Base-by-base conservation (phyloP, 495 filamentous ascomycete species). In the Chlorociboria aeruginascens region DNA sequence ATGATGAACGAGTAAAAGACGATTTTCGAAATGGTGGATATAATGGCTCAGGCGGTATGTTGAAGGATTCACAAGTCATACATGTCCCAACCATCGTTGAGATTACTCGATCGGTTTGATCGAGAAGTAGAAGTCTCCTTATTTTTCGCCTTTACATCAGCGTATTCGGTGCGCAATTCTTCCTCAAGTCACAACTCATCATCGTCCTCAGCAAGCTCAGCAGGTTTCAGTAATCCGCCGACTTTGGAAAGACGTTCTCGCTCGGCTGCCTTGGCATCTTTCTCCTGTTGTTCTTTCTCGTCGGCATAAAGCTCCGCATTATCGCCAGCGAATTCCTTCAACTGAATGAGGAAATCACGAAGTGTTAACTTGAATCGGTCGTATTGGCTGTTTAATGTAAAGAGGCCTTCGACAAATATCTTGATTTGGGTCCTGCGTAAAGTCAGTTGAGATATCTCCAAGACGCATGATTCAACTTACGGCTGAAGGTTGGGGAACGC, bases 251-350 rank as follows among this genome's bases (percentile, higher is more conserved):
- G 79, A 46, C 87, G 79, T 63, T 90, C 85, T 53, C 85, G 74
- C 63, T 96, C 89, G 2, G 83, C 86, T 43, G 78, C 76, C 53
- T 82, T 78, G 37, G 83, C 85, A 55, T 86, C 88, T 49, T 79
- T 75, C 40, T 84, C 74, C 45, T 82, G 81, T 57, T 86, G 81
- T 63, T 97, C 92, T 53, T 92, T 81, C 61, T 97, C 93, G 45
- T 96, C 89, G 3, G 86, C 83, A 66, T 83, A 99, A n/a, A 98
- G 74, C 55, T 97, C 92, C 6, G 90, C 82, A 59, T 89, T 92
- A 63, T 89, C 78, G 41, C 86, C 92, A 10, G 85, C 86, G 58
- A 96, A 97, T 66, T 99, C 92, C 66, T 94, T 95, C 45, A 99
- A 68, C 28, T 89, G 89, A 56, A 99, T 95, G 46, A 99, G 67